Conservation (phyloP, 1,284 basidiomycete genomes). For the Malassezia brasiliensis region DNA sequence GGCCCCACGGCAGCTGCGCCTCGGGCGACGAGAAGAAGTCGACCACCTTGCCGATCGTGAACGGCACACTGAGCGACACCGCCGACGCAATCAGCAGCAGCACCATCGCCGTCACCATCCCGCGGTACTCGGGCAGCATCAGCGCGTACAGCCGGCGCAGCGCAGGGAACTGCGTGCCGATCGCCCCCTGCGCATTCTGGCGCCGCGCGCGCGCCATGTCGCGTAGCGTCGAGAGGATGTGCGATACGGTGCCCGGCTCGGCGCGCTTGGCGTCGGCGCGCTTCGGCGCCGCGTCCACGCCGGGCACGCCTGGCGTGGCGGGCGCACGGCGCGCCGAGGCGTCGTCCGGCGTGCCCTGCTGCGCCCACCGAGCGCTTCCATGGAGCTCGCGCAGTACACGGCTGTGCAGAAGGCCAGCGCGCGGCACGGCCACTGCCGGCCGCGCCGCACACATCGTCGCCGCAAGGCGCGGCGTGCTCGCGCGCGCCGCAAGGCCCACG, state of each 20-base stretch:
- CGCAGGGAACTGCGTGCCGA: slow-evolving; percentile 27
- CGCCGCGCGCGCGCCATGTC: slow-evolving; percentile 11
- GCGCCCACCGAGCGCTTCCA: no score
- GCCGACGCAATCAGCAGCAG: slow-evolving; percentile 49
- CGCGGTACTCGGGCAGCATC: slow-evolving; percentile 36
- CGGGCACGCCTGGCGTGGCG: no score
- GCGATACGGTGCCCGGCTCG: not conserved
- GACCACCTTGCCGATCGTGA: slow-evolving; percentile 45
- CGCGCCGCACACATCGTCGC: no score
- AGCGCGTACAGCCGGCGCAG: slow-evolving; percentile 36
- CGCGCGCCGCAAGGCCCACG: no score
- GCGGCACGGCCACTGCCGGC: no score
- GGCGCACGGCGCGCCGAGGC: no score
- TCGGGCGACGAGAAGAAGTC: slow-evolving; percentile 44
- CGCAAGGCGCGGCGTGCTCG: no score
- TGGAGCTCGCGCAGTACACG: no score
- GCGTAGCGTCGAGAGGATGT: slow-evolving; percentile 7
- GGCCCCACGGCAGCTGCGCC: slow-evolving; percentile 31
- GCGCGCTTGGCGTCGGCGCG: not conserved
- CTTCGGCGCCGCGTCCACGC: not conserved
- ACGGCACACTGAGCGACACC: slow-evolving; percentile 60
- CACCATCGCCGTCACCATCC: slow-evolving; percentile 32
- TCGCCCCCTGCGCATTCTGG: not conserved
- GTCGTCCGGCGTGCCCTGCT: no score
- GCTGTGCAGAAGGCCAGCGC: no score